These are phyloP conservation scores for Patellaria atrata DNA, from an alignment of 495 filamentous ascomycete genomes.

Conservation along the genomic window DNA sequence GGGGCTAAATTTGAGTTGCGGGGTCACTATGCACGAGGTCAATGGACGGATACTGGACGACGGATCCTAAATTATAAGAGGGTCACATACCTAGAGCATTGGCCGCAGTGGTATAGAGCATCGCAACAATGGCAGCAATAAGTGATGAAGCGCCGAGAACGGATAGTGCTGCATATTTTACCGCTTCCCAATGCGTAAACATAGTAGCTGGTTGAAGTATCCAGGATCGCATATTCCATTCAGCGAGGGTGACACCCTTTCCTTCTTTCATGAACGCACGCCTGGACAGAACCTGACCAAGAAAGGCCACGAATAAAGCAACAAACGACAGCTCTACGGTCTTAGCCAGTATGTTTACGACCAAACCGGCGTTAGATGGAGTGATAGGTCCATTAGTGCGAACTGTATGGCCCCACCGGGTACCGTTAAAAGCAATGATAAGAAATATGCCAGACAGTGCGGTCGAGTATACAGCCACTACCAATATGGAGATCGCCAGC, in stretches of 20 bases:
- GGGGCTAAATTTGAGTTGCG: conserved; percentile 42
- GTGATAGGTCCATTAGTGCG: conserved; percentile 33
- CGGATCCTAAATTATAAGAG: background rate
- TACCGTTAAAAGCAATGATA: conserved; percentile 40
- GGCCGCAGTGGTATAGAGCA: conserved; percentile 61
- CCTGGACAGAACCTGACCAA: conserved; percentile 57
- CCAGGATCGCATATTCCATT: conserved; percentile 41
- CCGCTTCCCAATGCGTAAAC: conserved; percentile 47
- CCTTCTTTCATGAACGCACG: conserved; percentile 40
- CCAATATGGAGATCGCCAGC: conserved; percentile 41
- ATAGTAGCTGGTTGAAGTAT: conserved; percentile 50
- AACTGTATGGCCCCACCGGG: conserved; percentile 43
- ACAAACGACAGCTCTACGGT: conserved; percentile 64
- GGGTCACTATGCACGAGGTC: conserved; percentile 35
- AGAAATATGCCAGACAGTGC: conserved; percentile 51
- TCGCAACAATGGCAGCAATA: conserved; percentile 43
- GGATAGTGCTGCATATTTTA: conserved; percentile 45
- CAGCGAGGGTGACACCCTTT: conserved; percentile 51
- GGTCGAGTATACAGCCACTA: conserved; percentile 53
- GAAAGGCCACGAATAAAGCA: conserved; percentile 57
- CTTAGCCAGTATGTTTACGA: conserved; percentile 54
- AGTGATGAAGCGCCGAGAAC: conserved; percentile 44
- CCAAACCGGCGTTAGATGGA: conserved; percentile 42
- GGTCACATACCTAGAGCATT: conserved; percentile 41
- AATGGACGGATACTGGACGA: background rate